phyloP scores from a whole-genome alignment of 371 early-diverging fungal genomes.

The Mortierella sp. region DNA sequence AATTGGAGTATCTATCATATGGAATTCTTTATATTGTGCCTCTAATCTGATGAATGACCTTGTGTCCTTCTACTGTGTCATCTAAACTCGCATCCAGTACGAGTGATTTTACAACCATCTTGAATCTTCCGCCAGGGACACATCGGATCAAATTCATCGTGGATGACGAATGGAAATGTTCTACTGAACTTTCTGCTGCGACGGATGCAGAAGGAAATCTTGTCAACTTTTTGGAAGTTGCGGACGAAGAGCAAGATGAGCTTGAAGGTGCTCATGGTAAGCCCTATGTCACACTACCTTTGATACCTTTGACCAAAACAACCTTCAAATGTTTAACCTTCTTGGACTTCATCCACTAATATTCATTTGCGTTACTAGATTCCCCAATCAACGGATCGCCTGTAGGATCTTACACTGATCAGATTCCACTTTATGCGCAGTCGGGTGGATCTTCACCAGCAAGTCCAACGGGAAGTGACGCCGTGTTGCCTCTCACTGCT shows the following conservation, averaged over 20 bases:
- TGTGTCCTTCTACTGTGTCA: background rate
- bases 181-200: slow-evolving; percentile 89
- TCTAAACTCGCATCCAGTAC: slow-evolving; percentile 53
- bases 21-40: background rate
- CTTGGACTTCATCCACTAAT: background rate
- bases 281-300: background rate
- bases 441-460: slow-evolving; percentile 35
- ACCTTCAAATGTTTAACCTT: background rate
- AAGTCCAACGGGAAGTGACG: slow-evolving; percentile 37
- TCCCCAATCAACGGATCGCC: slow-evolving; percentile 54
- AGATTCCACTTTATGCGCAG: slow-evolving; percentile 42
- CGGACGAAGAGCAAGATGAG: slow-evolving; percentile 62
- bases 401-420: slow-evolving; percentile 52
- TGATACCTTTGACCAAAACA: background rate
- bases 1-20: background rate
- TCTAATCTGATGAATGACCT: background rate
- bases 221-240: slow-evolving; percentile 94
- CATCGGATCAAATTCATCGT: slow-evolving; percentile 98
- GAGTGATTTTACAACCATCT: slow-evolving; percentile 83
- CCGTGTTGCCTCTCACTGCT: slow-evolving; percentile 34
- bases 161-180: slow-evolving; percentile 98
- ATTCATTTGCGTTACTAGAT: slow-evolving; percentile 13
- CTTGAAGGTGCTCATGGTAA: slow-evolving; percentile 53
- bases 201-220: slow-evolving; percentile 95
- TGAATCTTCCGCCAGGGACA: slow-evolving; percentile 92